A percentile compares a stretch with the other conserved stretches of the same genome.
Conservation (phyloP, 129 eudicot species). For the Dittrichia graveolens region DNA sequence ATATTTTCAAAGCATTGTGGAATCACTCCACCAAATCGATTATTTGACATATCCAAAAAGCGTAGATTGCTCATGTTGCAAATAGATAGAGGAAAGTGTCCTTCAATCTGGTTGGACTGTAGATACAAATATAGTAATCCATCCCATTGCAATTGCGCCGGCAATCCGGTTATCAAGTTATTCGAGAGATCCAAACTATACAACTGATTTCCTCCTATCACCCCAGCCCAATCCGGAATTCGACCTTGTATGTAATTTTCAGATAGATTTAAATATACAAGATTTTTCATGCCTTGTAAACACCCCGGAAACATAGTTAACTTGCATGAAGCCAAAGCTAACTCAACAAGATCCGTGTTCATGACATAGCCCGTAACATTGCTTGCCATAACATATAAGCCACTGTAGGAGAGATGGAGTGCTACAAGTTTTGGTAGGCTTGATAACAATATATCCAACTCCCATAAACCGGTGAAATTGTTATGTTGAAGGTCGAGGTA, state of each 20-base stretch:
- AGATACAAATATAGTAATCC: no score
- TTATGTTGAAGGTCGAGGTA: slow-evolving; percentile 13
- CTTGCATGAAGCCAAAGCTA: slow-evolving; percentile 23
- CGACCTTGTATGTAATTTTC: slow-evolving; percentile 22
- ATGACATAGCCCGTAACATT: neutral
- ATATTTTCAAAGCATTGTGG: slow-evolving; percentile 35
- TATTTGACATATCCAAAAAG: slow-evolving; percentile 29
- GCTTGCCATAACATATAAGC: neutral
- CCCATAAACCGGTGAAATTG: slow-evolving; percentile 21
- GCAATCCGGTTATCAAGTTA: slow-evolving; percentile 24
- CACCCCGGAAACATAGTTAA: slow-evolving; percentile 8
- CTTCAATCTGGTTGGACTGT: no score
- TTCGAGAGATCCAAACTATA: slow-evolving; percentile 22
- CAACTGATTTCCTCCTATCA: slow-evolving; percentile 12
- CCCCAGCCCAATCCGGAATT: slow-evolving; percentile 18
- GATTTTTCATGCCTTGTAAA: slow-evolving; percentile 11
- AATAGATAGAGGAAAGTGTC: slow-evolving; percentile 32
- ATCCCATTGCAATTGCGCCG: no score
- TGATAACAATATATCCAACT: slow-evolving; percentile 28
- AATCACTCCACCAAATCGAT: slow-evolving; percentile 28
- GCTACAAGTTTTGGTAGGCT: slow-evolving; percentile 1
- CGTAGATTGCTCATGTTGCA: slow-evolving; percentile 22
- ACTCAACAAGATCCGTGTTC: neutral
- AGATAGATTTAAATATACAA: slow-evolving; percentile 12
- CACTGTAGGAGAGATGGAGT: slow-evolving; percentile 33